Base-by-base conservation (phyloP, 2,329 filamentous ascomycete genomes). In the Exophiala sp. region DNA sequence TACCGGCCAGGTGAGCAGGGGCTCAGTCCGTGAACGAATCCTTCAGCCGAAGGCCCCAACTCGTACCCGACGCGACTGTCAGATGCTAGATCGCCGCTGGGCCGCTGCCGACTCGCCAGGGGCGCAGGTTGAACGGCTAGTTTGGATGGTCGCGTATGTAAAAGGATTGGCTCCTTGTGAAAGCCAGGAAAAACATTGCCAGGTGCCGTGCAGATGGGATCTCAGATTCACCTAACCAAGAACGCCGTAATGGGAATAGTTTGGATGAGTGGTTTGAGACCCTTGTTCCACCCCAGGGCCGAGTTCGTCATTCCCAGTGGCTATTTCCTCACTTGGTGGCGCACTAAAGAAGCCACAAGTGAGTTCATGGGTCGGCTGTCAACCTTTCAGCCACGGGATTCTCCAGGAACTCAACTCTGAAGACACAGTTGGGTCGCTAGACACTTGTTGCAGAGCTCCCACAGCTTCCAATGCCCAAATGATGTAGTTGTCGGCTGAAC, bases 1-100 rank as follows among this genome's bases (percentile, higher is more conserved):
- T 14, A 38, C 24, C 30, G 39, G 14, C 41, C 48, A 51, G 45
- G 52, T 49, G 52, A 52, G 42, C 52, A 55, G 38, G 52, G 52
- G 38, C 50, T 39, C 16, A 10, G 13, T 6, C 30, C 11, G 6
- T 4, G 21, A 43, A 24, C 34, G 29, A 45, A 42, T 50, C 27
- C 43, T 42, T 48, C 14, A 30, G 37, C 47, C 51, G 43, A 47
- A 52, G 30, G 38, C 23, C 24, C 34, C 32, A 43, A 35, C 45
- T 37, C 41, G 37, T 27, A 37, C 29, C 19, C 30, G 42, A 50
- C 44, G 14, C 30, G 14, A 9, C 19, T 19, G 50, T 52, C 54
- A 53, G 54, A 57, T 52, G 54, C 48, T 19, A 54, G 54, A 57
- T 57, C 54, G 54, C 48, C 51, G 51, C 45, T 42, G 37, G 50